phyloP scores from a whole-genome alignment of 1,284 basidiomycete species.

The Ceratobasidium sp. region DNA sequence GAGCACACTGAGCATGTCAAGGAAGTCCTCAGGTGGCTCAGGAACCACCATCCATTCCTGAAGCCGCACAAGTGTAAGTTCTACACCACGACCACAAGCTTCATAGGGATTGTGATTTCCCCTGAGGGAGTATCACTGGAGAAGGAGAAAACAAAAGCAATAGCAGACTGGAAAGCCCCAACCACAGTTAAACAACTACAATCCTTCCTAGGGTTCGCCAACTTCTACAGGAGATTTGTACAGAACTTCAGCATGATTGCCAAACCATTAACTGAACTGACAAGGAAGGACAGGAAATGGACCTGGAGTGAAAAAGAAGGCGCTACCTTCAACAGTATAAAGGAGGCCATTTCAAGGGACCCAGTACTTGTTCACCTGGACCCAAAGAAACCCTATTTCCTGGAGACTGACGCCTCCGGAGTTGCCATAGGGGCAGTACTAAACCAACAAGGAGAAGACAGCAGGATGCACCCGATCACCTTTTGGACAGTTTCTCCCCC shows the following conservation, averaged over 20 bases:
- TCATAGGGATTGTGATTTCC: neutral
- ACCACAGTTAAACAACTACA: conserved; percentile 51
- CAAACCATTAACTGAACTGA: conserved; percentile 52
- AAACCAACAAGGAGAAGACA: conserved; percentile 18
- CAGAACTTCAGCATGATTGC: conserved; percentile 52
- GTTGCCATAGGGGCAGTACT: conserved; percentile 23
- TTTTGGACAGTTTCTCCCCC: conserved; percentile 18
- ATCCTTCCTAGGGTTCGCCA: conserved; percentile 55
- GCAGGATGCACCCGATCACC: conserved; percentile 14
- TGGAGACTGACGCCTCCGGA: conserved; percentile 27
- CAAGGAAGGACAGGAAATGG: conserved; percentile 49
- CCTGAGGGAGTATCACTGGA: conserved; percentile 50
- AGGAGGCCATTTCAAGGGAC: conserved; percentile 41
- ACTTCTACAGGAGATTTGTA: conserved; percentile 47
- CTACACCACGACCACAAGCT: neutral
- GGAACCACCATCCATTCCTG: no score
- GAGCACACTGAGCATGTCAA: no score
- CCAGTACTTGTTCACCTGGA: conserved; percentile 21
- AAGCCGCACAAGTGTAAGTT: neutral
- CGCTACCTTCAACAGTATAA: conserved; percentile 53
- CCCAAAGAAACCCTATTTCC: neutral
- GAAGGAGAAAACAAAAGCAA: conserved; percentile 52
- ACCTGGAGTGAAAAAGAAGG: conserved; percentile 45
- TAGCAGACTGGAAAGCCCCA: conserved; percentile 54
- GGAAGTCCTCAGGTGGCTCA: no score